These are phyloP conservation scores for Periconia sp. DNA, from an alignment of 2,329 filamentous ascomycete species.

Conservation along the genomic window DNA sequence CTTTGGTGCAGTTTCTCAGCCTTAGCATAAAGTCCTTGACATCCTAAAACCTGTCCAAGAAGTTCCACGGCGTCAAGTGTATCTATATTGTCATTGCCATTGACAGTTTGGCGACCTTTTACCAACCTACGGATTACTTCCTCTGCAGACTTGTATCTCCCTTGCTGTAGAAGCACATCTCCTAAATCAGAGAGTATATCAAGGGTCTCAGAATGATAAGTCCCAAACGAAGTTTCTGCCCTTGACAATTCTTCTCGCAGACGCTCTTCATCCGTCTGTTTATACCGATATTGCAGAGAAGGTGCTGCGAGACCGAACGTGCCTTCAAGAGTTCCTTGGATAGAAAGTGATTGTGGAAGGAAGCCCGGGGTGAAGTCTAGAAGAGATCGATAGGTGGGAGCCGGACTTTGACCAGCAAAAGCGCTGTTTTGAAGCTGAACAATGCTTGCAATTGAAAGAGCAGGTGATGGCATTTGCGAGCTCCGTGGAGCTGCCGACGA, in stretches of 20 bases:
- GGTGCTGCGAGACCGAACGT: slow-evolving; percentile 1
- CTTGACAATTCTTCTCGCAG: slow-evolving; percentile 17
- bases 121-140: slow-evolving; percentile 18
- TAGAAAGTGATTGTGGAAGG: background rate
- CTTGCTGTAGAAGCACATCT: slow-evolving; percentile 17
- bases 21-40: slow-evolving; percentile 18
- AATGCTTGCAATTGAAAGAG: slow-evolving; percentile 23
- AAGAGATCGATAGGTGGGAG: slow-evolving; percentile 14
- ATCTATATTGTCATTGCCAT: slow-evolving; percentile 7
- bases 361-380: slow-evolving; percentile 3
- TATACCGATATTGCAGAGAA: slow-evolving; percentile 13
- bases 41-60: slow-evolving; percentile 12
- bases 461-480: slow-evolving; percentile 16
- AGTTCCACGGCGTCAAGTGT: slow-evolving; percentile 14
- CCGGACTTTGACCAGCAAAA: slow-evolving; percentile 23
- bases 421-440: slow-evolving; percentile 17
- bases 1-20: slow-evolving; percentile 14
- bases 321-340: slow-evolving; percentile 3
- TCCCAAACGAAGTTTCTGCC: slow-evolving; percentile 9
- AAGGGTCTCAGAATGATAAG: slow-evolving; percentile 5
- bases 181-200: slow-evolving; percentile 12
- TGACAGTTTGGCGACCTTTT: slow-evolving; percentile 9
- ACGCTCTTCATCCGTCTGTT: slow-evolving; percentile 16
- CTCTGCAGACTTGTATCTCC: slow-evolving; percentile 23
- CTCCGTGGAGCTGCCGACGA: slow-evolving; percentile 16